phyloP scores from a whole-genome alignment of 306 rosid genomes.

The Potentilla sterilis region DNA sequence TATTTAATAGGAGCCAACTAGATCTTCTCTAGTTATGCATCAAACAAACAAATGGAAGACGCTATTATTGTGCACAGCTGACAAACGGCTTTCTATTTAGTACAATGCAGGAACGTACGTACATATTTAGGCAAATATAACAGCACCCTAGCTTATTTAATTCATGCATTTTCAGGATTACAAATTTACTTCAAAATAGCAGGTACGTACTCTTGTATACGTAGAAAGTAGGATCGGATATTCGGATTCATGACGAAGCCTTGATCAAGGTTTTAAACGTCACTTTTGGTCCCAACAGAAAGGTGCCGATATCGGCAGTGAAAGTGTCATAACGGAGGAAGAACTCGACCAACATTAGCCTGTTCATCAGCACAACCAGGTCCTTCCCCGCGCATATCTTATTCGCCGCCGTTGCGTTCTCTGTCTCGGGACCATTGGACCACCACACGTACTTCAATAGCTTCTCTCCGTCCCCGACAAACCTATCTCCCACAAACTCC shows the following conservation, averaged over 20 bases:
- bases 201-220: neutral
- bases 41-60: too few species aligned
- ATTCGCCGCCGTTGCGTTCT: conserved; percentile 37
- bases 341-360: conserved; percentile 60
- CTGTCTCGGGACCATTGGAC: conserved; percentile 70
- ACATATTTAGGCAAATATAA: neutral
- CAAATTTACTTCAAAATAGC: too few species aligned
- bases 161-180: neutral
- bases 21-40: too few species aligned
- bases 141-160: neutral
- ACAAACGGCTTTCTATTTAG: too few species aligned
- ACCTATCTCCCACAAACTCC: conserved; percentile 38
- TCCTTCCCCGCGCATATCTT: conserved; percentile 86
- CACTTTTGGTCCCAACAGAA: conserved; percentile 44
- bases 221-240: neutral
- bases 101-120: too few species aligned
- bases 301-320: conserved; percentile 33
- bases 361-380: conserved; percentile 45
- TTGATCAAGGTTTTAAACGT: conserved; percentile 37
- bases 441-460: conserved; percentile 46
- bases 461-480: conserved; percentile 38
- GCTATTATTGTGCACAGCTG: too few species aligned
- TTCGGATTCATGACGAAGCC: conserved; percentile 1
- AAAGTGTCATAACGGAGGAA: conserved; percentile 72
- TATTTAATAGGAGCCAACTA: too few species aligned